Percentiles rank a stretch among this genome's conserved stretches.
phyloP scores from a whole-genome alignment of 495 filamentous ascomycete species.

The Niebla homalea region DNA sequence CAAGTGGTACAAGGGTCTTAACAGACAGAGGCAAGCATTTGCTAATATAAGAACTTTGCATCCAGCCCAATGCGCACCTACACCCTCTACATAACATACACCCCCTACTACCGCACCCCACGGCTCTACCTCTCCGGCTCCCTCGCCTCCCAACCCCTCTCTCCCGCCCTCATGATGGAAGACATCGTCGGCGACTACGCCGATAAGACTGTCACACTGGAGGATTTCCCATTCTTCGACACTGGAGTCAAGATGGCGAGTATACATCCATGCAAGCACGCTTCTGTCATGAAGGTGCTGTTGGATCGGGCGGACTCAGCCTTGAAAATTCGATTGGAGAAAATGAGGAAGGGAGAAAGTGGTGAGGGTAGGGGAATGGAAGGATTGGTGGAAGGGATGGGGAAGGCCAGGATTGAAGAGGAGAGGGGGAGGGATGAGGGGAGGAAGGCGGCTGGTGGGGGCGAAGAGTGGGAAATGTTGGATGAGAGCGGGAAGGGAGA shows the following conservation, averaged over 20 bases:
- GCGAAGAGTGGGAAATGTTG: conserved; percentile 81
- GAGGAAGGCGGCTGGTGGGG: conserved; percentile 41
- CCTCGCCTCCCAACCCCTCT: conserved; percentile 64
- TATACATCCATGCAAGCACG: conserved; percentile 88
- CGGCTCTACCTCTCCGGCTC: conserved; percentile 94
- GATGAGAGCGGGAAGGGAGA: conserved; percentile 38
- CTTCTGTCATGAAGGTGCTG: conserved; percentile 93
- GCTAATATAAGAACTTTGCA: too few relatives aligned
- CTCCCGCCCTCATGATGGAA: conserved; percentile 92
- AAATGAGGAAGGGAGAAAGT: conserved; percentile 48
- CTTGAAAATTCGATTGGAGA: conserved; percentile 75
- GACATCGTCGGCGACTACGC: conserved; percentile 99
- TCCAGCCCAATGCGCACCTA: conserved; percentile 75
- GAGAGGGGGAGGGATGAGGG: conserved; percentile 34
- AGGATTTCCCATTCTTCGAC: conserved; percentile 90
- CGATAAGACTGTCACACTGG: conserved; percentile 96
- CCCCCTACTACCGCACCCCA: conserved; percentile 90
- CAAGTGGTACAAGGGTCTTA: not conserved
- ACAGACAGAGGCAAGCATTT: too few relatives aligned
- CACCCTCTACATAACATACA: conserved; percentile 95
- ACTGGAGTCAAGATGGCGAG: conserved; percentile 81
- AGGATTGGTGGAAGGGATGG: conserved; percentile 49
- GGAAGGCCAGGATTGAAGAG: conserved; percentile 25
- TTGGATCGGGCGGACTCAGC: conserved; percentile 91
- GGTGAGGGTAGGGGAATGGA: conserved; percentile 48